These are phyloP conservation scores for Elongisporangium anandrum DNA, from an alignment of 352 stramenopile genomes.

Conservation along the genomic window DNA sequence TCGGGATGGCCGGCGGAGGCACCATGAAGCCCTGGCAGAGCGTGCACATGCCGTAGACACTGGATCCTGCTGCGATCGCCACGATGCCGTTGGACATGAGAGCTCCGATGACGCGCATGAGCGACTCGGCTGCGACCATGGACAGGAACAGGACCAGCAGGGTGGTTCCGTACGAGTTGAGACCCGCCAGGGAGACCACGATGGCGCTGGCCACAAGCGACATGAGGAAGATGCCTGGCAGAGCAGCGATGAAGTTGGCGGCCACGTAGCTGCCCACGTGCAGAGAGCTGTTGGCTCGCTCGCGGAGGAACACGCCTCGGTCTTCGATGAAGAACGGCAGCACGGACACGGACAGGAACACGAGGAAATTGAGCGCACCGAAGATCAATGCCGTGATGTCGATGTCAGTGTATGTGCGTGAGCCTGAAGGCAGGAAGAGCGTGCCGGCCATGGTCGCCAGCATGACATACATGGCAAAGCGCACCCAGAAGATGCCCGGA, in stretches of 20 bases:
- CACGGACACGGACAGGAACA: slow-evolving; percentile 87
- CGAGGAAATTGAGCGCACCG: slow-evolving; percentile 84
- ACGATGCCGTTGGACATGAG: slow-evolving; percentile 78
- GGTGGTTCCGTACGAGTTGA: slow-evolving; percentile 58
- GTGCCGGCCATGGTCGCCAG: slow-evolving; percentile 66
- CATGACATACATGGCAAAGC: slow-evolving; percentile 66
- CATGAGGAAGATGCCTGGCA: slow-evolving; percentile 66
- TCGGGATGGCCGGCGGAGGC: slow-evolving; percentile 41
- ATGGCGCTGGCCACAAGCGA: slow-evolving; percentile 48
- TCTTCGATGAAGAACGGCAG: slow-evolving; percentile 87
- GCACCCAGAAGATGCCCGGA: slow-evolving; percentile 64
- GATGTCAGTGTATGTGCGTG: slow-evolving; percentile 32
- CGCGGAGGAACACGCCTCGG: slow-evolving; percentile 50
- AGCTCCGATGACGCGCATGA: slow-evolving; percentile 74
- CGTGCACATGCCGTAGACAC: slow-evolving; percentile 80
- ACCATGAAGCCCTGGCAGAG: slow-evolving; percentile 81
- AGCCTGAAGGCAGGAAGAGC: slow-evolving; percentile 41
- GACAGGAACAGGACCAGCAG: slow-evolving; percentile 68
- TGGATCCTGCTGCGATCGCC: slow-evolving; percentile 64
- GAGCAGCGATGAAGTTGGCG: slow-evolving; percentile 57
- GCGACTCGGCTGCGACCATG: slow-evolving; percentile 67
- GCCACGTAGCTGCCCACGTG: slow-evolving; percentile 68
- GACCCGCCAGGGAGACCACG: slow-evolving; percentile 40
- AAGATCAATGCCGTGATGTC: slow-evolving; percentile 66
- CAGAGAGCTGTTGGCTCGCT: slow-evolving; percentile 75